Percentiles rank a stretch among this genome's conserved stretches.
These are phyloP conservation scores for Prunus yedoensis DNA, from an alignment of 331 rosid genomes.

Conservation along the genomic window DNA sequence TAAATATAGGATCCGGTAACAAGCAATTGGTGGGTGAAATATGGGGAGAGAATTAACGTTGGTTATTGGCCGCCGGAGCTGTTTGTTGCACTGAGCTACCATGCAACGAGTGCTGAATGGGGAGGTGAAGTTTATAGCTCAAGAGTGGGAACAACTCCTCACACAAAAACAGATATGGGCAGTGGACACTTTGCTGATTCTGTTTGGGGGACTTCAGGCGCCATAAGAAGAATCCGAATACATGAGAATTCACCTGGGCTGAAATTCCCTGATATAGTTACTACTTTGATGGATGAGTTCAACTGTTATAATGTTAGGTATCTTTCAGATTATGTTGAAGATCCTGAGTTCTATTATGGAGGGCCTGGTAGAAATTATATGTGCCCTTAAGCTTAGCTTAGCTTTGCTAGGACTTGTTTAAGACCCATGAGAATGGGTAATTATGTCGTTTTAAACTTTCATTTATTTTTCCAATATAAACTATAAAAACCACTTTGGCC, in stretches of 20 bases:
- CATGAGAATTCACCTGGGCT: constrained; percentile 41
- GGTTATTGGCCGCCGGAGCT: constrained; percentile 65
- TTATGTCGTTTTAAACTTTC: too few species aligned
- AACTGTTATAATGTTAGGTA: constrained; percentile 39
- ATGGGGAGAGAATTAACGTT: constrained; percentile 43
- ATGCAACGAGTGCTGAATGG: constrained; percentile 57
- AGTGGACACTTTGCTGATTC: constrained; percentile 33
- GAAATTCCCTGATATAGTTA: constrained; percentile 46
- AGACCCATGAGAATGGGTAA: too few species aligned
- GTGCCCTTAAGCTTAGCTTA: constrained; percentile 45
- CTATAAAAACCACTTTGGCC: too few species aligned
- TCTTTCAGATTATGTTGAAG: constrained; percentile 38
- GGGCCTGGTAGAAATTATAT: constrained; percentile 31
- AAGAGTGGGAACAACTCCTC: constrained; percentile 38
- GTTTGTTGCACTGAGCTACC: constrained; percentile 22
- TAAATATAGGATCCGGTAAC: constrained; percentile 41
- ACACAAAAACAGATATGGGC: constrained; percentile 51
- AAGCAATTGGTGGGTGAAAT: constrained; percentile 65
- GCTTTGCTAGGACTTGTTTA: too few species aligned
- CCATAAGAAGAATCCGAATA: constrained; percentile 45
- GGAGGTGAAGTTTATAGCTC: constrained; percentile 69
- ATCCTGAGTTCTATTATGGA: constrained; percentile 54
- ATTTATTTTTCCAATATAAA: too few species aligned
- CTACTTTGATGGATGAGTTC: constrained; percentile 37
- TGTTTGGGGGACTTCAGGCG: not conserved